A percentile compares a stretch with the other conserved stretches of the same genome.
These are phyloP conservation scores for Pichia ethanolica DNA, from an alignment of 805 yeast genomes.

Conservation along the genomic window DNA sequence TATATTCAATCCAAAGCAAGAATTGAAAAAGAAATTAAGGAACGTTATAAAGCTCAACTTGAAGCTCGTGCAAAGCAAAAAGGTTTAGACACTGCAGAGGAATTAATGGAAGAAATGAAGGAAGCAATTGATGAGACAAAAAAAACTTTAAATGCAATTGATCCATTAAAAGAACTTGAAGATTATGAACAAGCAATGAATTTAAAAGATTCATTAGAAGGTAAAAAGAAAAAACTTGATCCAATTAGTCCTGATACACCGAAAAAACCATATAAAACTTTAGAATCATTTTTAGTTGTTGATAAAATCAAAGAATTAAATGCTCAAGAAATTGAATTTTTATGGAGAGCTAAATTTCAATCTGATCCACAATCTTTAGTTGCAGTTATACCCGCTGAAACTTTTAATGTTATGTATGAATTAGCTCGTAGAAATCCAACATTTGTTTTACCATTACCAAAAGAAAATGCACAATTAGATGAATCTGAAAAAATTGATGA, in stretches of 20 bases:
- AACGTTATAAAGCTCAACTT: conserved; percentile 35
- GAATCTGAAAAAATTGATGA: conserved; percentile 17
- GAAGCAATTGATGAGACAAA: conserved; percentile 52
- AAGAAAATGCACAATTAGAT: conserved; percentile 39
- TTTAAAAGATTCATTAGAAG: conserved; percentile 12
- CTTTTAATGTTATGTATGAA: conserved; percentile 55
- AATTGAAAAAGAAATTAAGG: conserved; percentile 27
- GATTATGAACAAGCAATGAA: conserved; percentile 29
- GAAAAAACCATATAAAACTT: conserved; percentile 54
- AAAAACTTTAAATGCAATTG: conserved; percentile 50
- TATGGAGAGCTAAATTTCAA: conserved; percentile 87
- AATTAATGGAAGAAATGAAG: conserved; percentile 54
- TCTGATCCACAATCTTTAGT: conserved; percentile 49
- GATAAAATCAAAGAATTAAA: conserved; percentile 55
- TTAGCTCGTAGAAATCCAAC: conserved; percentile 70
- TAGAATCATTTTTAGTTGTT: conserved; percentile 62
- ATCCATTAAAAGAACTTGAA: conserved; percentile 65
- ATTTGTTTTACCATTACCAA: conserved; percentile 87
- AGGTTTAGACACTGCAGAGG: conserved; percentile 45
- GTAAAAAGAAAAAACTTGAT: conserved; percentile 22
- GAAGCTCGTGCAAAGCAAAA: conserved; percentile 31
- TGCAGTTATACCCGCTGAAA: conserved; percentile 52
- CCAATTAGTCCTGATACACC: conserved; percentile 33
- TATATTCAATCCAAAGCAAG: conserved; percentile 23
- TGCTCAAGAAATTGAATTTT: conserved; percentile 56